A percentile compares a stretch with the other conserved stretches of the same genome.
Evolutionary conservation across 2,329 filamentous ascomycete species (phyloP).

Genomic region (Claviceps sp.): DNA sequence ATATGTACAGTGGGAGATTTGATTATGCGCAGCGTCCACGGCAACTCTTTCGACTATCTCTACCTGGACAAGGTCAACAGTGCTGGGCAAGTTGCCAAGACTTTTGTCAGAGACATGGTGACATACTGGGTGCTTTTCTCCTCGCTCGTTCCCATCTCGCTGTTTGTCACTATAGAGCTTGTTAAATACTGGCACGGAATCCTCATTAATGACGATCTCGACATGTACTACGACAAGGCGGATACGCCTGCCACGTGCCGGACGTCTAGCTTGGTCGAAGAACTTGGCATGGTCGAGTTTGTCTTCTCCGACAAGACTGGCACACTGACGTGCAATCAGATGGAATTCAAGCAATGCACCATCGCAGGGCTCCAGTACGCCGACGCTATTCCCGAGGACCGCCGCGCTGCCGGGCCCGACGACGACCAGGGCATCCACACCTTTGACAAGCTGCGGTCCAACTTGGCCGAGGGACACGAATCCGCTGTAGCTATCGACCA

Average conservation of each 20-base stretch:
- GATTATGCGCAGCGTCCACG: constrained; percentile 55
- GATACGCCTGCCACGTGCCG: constrained; percentile 93
- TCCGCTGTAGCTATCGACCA: constrained; percentile 50
- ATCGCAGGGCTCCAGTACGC: constrained; percentile 92
- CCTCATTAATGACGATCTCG: constrained; percentile 90
- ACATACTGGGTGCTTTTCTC: constrained; percentile 99
- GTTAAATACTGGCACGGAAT: constrained; percentile 99
- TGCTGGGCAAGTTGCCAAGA: constrained; percentile 44
- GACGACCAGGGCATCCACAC: constrained; percentile 75
- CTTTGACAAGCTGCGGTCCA: constrained; percentile 61
- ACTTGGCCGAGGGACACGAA: constrained; percentile 43
- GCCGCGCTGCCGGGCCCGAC: constrained; percentile 65
- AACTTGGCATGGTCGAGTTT: constrained; percentile 94
- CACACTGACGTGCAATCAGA: constrained; percentile 93
- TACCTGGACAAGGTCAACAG: constrained; percentile 47
- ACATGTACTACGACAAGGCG: constrained; percentile 93
- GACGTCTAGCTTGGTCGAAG: constrained; percentile 92
- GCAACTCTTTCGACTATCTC: constrained; percentile 57
- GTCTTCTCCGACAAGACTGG: constrained; percentile 98
- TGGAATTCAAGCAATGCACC: constrained; percentile 94
- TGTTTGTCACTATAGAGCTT: constrained; percentile 94
- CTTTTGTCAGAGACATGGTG: constrained; percentile 87
- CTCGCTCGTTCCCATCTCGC: constrained; percentile 87
- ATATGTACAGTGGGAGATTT: constrained; percentile 88
- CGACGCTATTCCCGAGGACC: constrained; percentile 82